Percentiles rank a stretch among this genome's conserved stretches.
Conservation (phyloP, 306 rosid genomes). For the Malus orientalis region DNA sequence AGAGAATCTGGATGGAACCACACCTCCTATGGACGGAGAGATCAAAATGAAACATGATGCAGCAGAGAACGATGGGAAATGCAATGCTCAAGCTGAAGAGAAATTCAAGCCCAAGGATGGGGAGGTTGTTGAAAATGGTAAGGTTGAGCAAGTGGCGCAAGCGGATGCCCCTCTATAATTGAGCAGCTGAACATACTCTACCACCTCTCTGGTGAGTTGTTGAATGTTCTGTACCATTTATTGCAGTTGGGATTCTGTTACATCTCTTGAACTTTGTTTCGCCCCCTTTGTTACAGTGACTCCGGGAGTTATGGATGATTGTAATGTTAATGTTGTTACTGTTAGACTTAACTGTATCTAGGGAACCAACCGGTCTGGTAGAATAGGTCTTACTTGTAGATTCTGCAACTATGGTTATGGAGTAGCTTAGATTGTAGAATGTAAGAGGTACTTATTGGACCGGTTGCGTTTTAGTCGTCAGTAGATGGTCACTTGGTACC, state of each 20-base stretch:
- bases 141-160: slow-evolving; percentile 34
- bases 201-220: slow-evolving; percentile 23
- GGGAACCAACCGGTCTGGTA: slow-evolving; percentile 18
- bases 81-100: slow-evolving; percentile 27
- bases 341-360: slow-evolving; percentile 28
- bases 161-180: slow-evolving; percentile 23
- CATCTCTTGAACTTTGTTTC: slow-evolving; percentile 3
- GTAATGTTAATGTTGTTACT: slow-evolving; percentile 19
- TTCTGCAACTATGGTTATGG: slow-evolving; percentile 19
- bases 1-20: slow-evolving; percentile 12
- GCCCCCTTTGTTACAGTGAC: slow-evolving; percentile 5
- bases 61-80: slow-evolving; percentile 25
- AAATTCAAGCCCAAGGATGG: slow-evolving; percentile 28
- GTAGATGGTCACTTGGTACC: slow-evolving; percentile 1
- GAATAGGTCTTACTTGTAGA: slow-evolving; percentile 35
- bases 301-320: slow-evolving; percentile 31
- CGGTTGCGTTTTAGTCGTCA: neutral
- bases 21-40: slow-evolving; percentile 19
- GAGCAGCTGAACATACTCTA: slow-evolving; percentile 32
- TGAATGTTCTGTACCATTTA: slow-evolving; percentile 23
- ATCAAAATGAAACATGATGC: slow-evolving; percentile 20
- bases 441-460: slow-evolving; percentile 12
- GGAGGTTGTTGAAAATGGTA: slow-evolving; percentile 39
- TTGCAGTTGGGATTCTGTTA: slow-evolving; percentile 7
- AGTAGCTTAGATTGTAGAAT: slow-evolving; percentile 24